phyloP scores from a whole-genome alignment of 345 rosid genomes.

The Leavenworthia alabamica region DNA sequence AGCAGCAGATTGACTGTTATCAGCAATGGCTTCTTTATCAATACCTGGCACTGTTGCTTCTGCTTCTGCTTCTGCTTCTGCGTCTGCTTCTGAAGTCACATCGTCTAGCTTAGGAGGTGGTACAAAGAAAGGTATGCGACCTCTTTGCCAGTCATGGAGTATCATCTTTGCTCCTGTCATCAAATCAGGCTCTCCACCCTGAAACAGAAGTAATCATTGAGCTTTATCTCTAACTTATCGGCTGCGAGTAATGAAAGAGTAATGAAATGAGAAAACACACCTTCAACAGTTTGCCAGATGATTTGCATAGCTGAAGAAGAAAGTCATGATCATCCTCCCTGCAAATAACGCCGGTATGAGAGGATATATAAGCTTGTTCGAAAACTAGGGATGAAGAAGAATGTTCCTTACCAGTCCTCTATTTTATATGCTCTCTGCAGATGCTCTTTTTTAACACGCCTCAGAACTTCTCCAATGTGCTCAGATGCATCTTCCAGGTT shows the following conservation, averaged over 20 bases:
- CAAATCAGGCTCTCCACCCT: slow-evolving; percentile 93
- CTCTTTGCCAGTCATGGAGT: slow-evolving; percentile 98
- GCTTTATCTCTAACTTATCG: background rate
- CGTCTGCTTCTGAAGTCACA: slow-evolving; percentile 31
- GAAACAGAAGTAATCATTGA: background rate
- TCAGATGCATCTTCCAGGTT: slow-evolving; percentile 84
- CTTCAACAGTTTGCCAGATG: slow-evolving; percentile 76
- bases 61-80: slow-evolving; percentile 40
- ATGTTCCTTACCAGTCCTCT: slow-evolving; percentile 52
- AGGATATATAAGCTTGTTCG: background rate
- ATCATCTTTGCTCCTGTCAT: slow-evolving; percentile 87
- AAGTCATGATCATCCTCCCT: slow-evolving; percentile 86
- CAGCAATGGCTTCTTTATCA: slow-evolving; percentile 41
- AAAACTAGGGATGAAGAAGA: background rate
- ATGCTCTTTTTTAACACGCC: slow-evolving; percentile 84
- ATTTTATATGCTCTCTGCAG: slow-evolving; percentile 85
- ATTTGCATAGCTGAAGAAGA: slow-evolving; percentile 71
- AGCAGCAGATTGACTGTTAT: slow-evolving; percentile 47
- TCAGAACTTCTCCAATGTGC: slow-evolving; percentile 84
- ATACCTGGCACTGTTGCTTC: slow-evolving; percentile 36
- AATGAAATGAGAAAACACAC: slow-evolving; percentile 30
- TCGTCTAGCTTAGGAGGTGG: slow-evolving; percentile 57
- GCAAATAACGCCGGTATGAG: slow-evolving; percentile 1
- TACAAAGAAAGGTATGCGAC: slow-evolving; percentile 80
- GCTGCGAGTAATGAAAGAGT: background rate